Percentiles rank a stretch among this genome's conserved stretches.
Conservation (phyloP, 2,329 filamentous ascomycete genomes). For the Teratosphaeria pseudoeucalypti region DNA sequence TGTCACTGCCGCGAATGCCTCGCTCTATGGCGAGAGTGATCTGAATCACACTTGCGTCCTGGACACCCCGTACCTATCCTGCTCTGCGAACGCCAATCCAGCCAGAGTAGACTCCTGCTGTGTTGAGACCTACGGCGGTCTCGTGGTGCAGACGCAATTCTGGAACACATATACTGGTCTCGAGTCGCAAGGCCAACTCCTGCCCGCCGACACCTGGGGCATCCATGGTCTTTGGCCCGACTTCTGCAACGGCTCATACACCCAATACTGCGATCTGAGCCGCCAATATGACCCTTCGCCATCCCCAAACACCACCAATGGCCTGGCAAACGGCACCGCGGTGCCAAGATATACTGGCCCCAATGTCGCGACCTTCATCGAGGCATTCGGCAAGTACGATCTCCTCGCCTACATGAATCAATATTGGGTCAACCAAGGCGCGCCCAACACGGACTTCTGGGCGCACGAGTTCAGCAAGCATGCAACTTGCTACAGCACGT, state of each 20-base stretch:
- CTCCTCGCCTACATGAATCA: slow-evolving; percentile 57
- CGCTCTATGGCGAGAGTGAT: slow-evolving; percentile 39
- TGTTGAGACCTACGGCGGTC: slow-evolving; percentile 53
- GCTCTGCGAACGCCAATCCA: slow-evolving; percentile 36
- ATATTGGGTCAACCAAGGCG: slow-evolving; percentile 51
- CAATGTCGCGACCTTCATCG: slow-evolving; percentile 49
- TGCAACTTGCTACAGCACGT: slow-evolving; percentile 56
- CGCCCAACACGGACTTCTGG: slow-evolving; percentile 52
- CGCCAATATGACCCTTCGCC: slow-evolving; percentile 52
- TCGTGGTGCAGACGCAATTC: slow-evolving; percentile 50
- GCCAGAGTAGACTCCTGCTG: slow-evolving; percentile 49
- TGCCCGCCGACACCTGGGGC: slow-evolving; percentile 48
- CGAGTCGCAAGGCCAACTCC: slow-evolving; percentile 47
- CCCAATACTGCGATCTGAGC: slow-evolving; percentile 56
- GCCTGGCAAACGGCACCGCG: slow-evolving; percentile 38
- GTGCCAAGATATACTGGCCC: slow-evolving; percentile 51
- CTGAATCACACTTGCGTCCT: slow-evolving; percentile 49
- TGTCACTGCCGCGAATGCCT: slow-evolving; percentile 19
- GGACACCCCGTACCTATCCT: slow-evolving; percentile 33
- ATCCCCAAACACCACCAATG: slow-evolving; percentile 53
- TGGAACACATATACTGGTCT: slow-evolving; percentile 55
- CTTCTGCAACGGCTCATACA: slow-evolving; percentile 30
- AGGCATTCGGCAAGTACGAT: slow-evolving; percentile 47
- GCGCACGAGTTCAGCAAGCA: slow-evolving; percentile 26
- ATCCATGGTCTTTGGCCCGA: slow-evolving; percentile 52